Conservation (phyloP, 2,329 filamentous ascomycete species). For the Fusarium mexicanum region DNA sequence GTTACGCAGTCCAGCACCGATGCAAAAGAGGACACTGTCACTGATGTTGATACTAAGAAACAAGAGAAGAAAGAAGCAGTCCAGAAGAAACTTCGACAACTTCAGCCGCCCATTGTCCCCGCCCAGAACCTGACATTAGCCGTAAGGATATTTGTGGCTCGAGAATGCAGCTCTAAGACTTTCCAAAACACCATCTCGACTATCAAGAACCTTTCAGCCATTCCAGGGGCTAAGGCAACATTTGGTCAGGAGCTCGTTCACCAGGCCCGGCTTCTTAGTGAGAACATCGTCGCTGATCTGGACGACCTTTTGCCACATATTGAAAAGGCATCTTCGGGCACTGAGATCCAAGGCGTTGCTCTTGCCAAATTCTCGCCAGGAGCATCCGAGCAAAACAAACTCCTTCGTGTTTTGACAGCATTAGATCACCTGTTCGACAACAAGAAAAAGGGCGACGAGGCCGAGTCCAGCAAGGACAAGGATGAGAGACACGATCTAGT, state of each 20-base stretch:
- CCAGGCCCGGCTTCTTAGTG: slow-evolving; percentile 85
- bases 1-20: slow-evolving; percentile 39
- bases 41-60: slow-evolving; percentile 42
- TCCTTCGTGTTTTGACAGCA: slow-evolving; percentile 90
- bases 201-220: slow-evolving; percentile 97
- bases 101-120: slow-evolving; percentile 86
- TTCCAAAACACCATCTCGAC: slow-evolving; percentile 97
- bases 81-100: slow-evolving; percentile 63
- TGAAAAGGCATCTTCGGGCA: slow-evolving; percentile 84
- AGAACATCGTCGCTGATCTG: slow-evolving; percentile 85
- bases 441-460: slow-evolving; percentile 68
- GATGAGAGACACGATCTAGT: slow-evolving; percentile 84
- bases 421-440: slow-evolving; percentile 95
- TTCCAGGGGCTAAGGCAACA: slow-evolving; percentile 86
- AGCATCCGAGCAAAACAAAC: slow-evolving; percentile 95
- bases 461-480: slow-evolving; percentile 61
- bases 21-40: slow-evolving; percentile 38
- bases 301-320: slow-evolving; percentile 88
- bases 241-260: slow-evolving; percentile 94
- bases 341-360: slow-evolving; percentile 94
- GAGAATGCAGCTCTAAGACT: slow-evolving; percentile 96
- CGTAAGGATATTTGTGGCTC: slow-evolving; percentile 95
- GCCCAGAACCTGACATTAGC: slow-evolving; percentile 90
- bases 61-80: slow-evolving; percentile 53
- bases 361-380: slow-evolving; percentile 95